Percentiles rank a stretch among this genome's conserved stretches.
These are phyloP conservation scores for Haplographium delicatum DNA, from an alignment of 495 filamentous ascomycete genomes.

Conservation along the genomic window DNA sequence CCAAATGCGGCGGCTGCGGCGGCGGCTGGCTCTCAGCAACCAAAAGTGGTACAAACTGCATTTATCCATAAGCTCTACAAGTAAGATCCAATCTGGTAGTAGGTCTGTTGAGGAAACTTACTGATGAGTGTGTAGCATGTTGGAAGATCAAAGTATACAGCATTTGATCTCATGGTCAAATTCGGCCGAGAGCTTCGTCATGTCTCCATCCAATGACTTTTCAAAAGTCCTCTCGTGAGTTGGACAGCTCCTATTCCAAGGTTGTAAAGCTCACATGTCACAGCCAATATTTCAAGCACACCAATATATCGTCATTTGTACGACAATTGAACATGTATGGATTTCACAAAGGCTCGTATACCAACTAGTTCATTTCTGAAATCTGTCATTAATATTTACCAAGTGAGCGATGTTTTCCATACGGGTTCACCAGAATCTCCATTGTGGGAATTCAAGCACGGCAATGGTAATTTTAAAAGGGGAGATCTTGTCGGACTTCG, in stretches of 20 bases:
- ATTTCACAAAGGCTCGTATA: constrained; percentile 87
- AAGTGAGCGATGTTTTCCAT: constrained; percentile 98
- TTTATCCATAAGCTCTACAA: constrained; percentile 99
- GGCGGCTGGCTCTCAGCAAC: constrained; percentile 83
- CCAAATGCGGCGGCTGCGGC: constrained; percentile 47
- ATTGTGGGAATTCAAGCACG: constrained; percentile 98
- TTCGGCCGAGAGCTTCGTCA: constrained; percentile 94
- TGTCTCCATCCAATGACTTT: constrained; percentile 95
- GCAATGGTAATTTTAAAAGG: constrained; percentile 93
- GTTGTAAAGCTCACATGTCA: constrained; percentile 22
- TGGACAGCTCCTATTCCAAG: background rate
- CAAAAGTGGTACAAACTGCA: constrained; percentile 97
- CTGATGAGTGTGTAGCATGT: constrained; percentile 67
- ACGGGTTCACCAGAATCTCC: constrained; percentile 93
- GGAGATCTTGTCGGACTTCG: constrained; percentile 87
- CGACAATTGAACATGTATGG: constrained; percentile 99
- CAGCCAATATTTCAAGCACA: constrained; percentile 96
- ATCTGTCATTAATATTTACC: constrained; percentile 14
- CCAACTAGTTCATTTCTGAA: constrained; percentile 1
- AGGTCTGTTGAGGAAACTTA: constrained; percentile 4
- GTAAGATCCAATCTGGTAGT: constrained; percentile 45
- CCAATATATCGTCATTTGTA: constrained; percentile 97
- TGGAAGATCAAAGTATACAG: constrained; percentile 87
- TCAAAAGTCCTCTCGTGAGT: constrained; percentile 96
- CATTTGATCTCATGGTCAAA: constrained; percentile 95